These are phyloP conservation scores for Thalassiosira mediterranea DNA, from an alignment of 352 stramenopile species.

Conservation along the genomic window DNA sequence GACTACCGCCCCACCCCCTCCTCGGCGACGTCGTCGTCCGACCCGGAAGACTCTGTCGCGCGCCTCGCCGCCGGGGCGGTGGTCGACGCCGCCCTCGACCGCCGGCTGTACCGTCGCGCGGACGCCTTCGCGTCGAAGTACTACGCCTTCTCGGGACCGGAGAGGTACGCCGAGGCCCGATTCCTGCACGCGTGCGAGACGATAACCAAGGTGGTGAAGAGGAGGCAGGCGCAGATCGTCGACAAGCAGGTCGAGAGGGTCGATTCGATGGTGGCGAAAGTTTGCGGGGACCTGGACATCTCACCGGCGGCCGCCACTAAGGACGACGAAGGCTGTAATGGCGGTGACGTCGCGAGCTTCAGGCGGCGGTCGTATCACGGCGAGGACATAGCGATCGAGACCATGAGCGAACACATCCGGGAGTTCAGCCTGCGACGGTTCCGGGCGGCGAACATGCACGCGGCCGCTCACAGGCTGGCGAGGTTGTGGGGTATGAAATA, in stretches of 20 bases:
- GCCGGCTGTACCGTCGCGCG: slow-evolving; percentile 54
- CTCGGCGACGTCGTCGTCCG: too few species aligned
- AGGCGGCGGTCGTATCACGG: slow-evolving; percentile 1
- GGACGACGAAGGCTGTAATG: too few species aligned
- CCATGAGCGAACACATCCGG: slow-evolving; percentile 53
- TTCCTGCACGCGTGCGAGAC: slow-evolving; percentile 71
- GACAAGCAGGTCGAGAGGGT: slow-evolving; percentile 71
- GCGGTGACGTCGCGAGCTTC: too few species aligned
- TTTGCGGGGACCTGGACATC: slow-evolving; percentile 20
- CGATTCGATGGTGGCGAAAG: slow-evolving; percentile 50
- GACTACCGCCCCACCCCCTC: too few species aligned
- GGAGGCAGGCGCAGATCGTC: slow-evolving; percentile 60
- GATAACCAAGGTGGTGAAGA: slow-evolving; percentile 67
- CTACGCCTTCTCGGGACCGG: slow-evolving; percentile 53
- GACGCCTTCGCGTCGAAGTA: slow-evolving; percentile 68
- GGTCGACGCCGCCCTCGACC: slow-evolving; percentile 62
- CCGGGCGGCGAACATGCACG: slow-evolving; percentile 46
- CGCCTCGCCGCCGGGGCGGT: slow-evolving; percentile 46
- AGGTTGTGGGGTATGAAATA: slow-evolving; percentile 59
- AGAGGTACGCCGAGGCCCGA: slow-evolving; percentile 64
- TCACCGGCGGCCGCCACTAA: background rate
- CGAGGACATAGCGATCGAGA: slow-evolving; percentile 21
- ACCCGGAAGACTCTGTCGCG: slow-evolving; percentile 30
- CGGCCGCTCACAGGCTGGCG: slow-evolving; percentile 56
- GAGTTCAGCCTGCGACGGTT: slow-evolving; percentile 59